phyloP scores from a whole-genome alignment of 2,329 filamentous ascomycete genomes.

The Fusarium poae region DNA sequence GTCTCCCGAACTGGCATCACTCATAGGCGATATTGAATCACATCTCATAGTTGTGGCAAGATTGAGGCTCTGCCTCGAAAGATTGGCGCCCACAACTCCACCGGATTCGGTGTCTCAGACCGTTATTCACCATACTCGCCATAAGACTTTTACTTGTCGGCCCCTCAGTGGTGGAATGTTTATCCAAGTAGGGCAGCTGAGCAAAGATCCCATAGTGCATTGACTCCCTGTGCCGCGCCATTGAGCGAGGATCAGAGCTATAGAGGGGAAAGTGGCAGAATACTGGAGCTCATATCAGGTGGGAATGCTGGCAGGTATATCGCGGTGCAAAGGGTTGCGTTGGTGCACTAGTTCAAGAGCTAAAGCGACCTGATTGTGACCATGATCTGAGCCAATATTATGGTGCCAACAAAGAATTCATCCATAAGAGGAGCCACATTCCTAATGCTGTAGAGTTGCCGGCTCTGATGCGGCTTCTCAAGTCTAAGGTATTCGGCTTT shows the following conservation, averaged over 20 bases:
- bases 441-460: slow-evolving; percentile 9
- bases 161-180: slow-evolving; percentile 38
- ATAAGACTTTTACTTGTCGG: slow-evolving; percentile 34
- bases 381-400: slow-evolving; percentile 34
- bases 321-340: slow-evolving; percentile 16
- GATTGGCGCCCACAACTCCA: slow-evolving; percentile 15
- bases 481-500: slow-evolving; percentile 7
- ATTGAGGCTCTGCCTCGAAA: slow-evolving; percentile 42
- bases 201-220: slow-evolving; percentile 20
- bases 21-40: slow-evolving; percentile 9
- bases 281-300: slow-evolving; percentile 22
- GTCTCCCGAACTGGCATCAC: slow-evolving; percentile 29
- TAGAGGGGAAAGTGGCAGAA: slow-evolving; percentile 24
- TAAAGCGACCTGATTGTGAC: slow-evolving; percentile 35
- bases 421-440: slow-evolving; percentile 28
- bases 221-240: slow-evolving; percentile 5
- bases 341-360: slow-evolving; percentile 32
- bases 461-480: slow-evolving; percentile 17
- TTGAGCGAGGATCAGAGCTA: slow-evolving; percentile 28
- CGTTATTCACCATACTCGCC: slow-evolving; percentile 25
- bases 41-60: slow-evolving; percentile 13
- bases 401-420: slow-evolving; percentile 26
- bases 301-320: slow-evolving; percentile 17
- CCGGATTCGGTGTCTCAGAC: slow-evolving; percentile 22
- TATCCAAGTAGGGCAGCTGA: slow-evolving; percentile 21